Evolutionary conservation across 169 alveolate genomes (phyloP), one percentile per base, ranked within the genome.

Genomic region (Neospora caninum): DNA sequence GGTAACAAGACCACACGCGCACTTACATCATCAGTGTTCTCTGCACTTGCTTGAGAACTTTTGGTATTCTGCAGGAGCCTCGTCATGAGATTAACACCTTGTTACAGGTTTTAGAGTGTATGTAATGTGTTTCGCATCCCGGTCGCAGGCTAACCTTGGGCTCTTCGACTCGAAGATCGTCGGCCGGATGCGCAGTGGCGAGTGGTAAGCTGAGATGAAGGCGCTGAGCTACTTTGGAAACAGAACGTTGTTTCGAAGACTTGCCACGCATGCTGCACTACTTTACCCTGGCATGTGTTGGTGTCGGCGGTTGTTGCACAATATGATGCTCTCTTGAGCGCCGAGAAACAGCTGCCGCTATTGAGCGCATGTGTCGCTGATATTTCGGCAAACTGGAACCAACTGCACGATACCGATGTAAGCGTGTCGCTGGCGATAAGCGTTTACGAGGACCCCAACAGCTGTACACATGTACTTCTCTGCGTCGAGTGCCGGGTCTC

Each of bases 121-220:
- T 49, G 58, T 22, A 22, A 49, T 49, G 58, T 22, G 58, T 49
- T 13, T 49, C 58, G 9, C 58, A 49, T 49, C 58, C 0, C 2
- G 78, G 29, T 78, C 87, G 42, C 89, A 82, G 89, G 67, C 67
- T 20, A 49, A 82, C 69, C 31, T 41, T 10, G 67, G 69, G 16
- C 54, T 41, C 38, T 82, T 82, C 41, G 89, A 82, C 89, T 82
- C 89, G 7, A 42, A n/a, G 27, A 82, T 82, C 27, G 36, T 41
- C 16, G 1, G 41, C 54, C 58, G 89, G 41, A 39, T 82, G 69
- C 89, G 89, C 25, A 82, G 43, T 31, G 89, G 89, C 34, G 89
- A 82, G 41, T 82, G 89, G 89, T 82, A 41, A 18, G 89, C 9
- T 39, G 7, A 38, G 42, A 78, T 9, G 83, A 70, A 31, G 42